Percentiles rank a stretch among this genome's conserved stretches.
These are phyloP conservation scores for Fragaria ananassa DNA, from an alignment of 306 rosid genomes.

Conservation along the genomic window DNA sequence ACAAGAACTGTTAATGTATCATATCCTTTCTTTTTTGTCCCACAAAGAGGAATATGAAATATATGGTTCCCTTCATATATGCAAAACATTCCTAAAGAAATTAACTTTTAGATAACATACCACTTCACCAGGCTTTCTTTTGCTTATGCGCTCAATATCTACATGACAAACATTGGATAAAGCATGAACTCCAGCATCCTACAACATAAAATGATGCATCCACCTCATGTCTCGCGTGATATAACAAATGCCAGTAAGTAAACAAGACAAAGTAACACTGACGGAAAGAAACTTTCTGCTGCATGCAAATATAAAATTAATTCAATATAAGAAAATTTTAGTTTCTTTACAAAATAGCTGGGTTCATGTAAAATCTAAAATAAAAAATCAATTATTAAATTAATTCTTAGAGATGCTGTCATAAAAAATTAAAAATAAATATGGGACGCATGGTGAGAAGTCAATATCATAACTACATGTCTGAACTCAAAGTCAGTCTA, in stretches of 20 bases:
- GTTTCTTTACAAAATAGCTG: neutral
- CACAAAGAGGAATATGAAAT: neutral
- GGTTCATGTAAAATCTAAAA: neutral
- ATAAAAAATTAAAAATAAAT: neutral
- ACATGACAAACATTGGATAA: conserved; percentile 89
- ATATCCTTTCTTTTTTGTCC: neutral
- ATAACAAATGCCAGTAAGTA: neutral
- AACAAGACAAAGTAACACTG: neutral
- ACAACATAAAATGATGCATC: conserved; percentile 14
- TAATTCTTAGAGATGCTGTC: neutral
- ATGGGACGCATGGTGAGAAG: neutral
- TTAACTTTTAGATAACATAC: conserved; percentile 29
- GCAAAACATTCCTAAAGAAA: neutral
- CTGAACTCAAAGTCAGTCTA: neutral
- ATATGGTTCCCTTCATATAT: neutral
- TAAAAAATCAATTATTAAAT: too few relatives aligned
- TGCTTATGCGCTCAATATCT: conserved; percentile 81
- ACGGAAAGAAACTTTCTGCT: neutral
- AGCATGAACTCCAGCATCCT: conserved; percentile 99
- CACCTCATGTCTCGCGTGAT: neutral
- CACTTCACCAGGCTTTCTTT: conserved; percentile 93
- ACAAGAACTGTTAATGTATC: neutral
- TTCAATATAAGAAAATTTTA: neutral
- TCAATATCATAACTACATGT: neutral
- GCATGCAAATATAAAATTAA: neutral